A percentile compares a stretch with the other conserved stretches of the same genome.
Evolutionary conservation across 176 grass and related monocot species (phyloP).

Genomic region (Musa acuminata): DNA sequence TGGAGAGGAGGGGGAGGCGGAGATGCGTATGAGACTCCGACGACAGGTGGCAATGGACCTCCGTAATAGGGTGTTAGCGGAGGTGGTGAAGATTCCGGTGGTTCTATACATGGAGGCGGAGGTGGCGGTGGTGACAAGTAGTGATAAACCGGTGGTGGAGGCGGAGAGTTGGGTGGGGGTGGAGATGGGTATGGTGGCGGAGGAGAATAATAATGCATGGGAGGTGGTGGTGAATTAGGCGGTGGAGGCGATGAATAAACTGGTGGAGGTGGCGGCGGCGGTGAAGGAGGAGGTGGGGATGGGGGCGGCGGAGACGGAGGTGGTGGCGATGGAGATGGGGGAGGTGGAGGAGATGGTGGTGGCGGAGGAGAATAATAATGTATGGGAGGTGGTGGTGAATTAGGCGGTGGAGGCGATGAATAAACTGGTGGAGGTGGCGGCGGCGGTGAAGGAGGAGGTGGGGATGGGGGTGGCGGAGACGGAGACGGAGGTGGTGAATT

Average conservation of each 20-base stretch:
- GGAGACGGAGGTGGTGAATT: not conserved
- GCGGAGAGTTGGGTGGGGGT: slow-evolving; percentile 20
- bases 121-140: not conserved
- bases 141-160: not conserved
- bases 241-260: slow-evolving; percentile 30
- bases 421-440: slow-evolving; percentile 22
- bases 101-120: slow-evolving; percentile 1
- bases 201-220: slow-evolving; percentile 20
- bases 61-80: slow-evolving; percentile 34
- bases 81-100: not conserved
- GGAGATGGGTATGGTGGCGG: slow-evolving; percentile 39
- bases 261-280: slow-evolving; percentile 24
- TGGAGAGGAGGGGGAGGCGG: slow-evolving; percentile 56
- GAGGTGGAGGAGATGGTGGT: slow-evolving; percentile 10
- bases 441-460: slow-evolving; percentile 16
- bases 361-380: not conserved
- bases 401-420: slow-evolving; percentile 34
- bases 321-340: slow-evolving; percentile 15
- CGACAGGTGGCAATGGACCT: slow-evolving; percentile 40
- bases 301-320: slow-evolving; percentile 21
- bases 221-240: slow-evolving; percentile 12
- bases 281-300: not conserved
- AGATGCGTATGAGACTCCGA: slow-evolving; percentile 48
- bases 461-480: slow-evolving; percentile 15
- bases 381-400: not conserved